Evolutionary conservation across 2,329 filamentous ascomycete species (phyloP).

Genomic region (Fonsecaea monophora): DNA sequence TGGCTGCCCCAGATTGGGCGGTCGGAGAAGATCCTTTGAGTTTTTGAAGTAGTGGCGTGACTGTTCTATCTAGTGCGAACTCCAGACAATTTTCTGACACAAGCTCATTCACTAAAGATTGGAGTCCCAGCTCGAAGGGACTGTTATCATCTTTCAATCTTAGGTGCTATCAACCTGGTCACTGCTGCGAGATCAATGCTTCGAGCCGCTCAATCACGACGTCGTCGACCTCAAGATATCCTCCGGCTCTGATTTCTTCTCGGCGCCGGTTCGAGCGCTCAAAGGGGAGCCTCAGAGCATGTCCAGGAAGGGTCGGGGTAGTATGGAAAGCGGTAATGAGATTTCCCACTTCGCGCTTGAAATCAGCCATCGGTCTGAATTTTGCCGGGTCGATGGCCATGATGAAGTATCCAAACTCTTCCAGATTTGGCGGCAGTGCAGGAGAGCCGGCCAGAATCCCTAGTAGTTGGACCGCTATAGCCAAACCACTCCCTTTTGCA

Average conservation of each 20-base stretch:
- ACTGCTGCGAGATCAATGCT: constrained; percentile 18
- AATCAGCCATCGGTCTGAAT: constrained; percentile 31
- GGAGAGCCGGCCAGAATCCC: constrained; percentile 30
- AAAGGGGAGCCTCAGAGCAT: constrained; percentile 25
- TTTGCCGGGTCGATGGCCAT: constrained; percentile 27
- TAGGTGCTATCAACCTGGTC: neutral
- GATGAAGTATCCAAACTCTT: constrained; percentile 29
- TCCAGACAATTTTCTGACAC: neutral
- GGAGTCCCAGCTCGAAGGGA: neutral
- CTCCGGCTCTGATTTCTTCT: constrained; percentile 15
- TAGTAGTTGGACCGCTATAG: constrained; percentile 30
- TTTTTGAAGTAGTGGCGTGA: neutral
- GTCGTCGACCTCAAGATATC: constrained; percentile 27
- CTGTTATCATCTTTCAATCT: neutral
- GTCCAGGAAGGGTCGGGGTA: constrained; percentile 18
- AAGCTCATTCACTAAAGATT: neutral
- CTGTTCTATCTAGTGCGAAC: neutral
- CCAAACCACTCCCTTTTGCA: constrained; percentile 28
- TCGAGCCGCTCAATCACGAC: constrained; percentile 26
- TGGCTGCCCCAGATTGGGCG: neutral
- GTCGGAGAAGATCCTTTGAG: neutral
- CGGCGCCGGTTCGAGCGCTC: constrained; percentile 24
- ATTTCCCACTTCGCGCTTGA: constrained; percentile 28
- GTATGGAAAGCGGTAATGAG: constrained; percentile 26
- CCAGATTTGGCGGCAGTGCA: constrained; percentile 24